Evolutionary conservation across 2,329 filamentous ascomycete species (phyloP).

Genomic region (Ophiostoma sp.): DNA sequence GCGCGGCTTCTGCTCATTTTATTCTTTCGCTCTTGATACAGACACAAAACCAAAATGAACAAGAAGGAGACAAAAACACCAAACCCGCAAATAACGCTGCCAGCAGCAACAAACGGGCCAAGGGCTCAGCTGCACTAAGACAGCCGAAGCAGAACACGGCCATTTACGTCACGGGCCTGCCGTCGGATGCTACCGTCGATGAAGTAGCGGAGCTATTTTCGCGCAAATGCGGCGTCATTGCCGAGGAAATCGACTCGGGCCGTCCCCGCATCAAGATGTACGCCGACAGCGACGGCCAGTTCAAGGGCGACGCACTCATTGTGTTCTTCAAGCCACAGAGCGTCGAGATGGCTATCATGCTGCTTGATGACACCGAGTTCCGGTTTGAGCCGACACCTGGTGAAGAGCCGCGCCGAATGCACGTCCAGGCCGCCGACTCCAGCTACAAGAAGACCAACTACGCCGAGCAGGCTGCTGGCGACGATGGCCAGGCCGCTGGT

Average conservation of each 20-base stretch:
- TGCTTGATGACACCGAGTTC: conserved; percentile 78
- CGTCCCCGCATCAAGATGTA: conserved; percentile 91
- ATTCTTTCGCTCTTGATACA: conserved; percentile 15
- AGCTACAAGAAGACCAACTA: conserved; percentile 88
- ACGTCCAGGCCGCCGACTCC: conserved; percentile 76
- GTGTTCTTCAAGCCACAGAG: conserved; percentile 94
- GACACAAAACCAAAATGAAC: conserved; percentile 12
- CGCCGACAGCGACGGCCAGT: conserved; percentile 68
- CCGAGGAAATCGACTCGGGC: conserved; percentile 86
- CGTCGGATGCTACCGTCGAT: conserved; percentile 67
- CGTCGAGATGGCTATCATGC: conserved; percentile 76
- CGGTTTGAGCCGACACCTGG: conserved; percentile 48
- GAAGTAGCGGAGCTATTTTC: conserved; percentile 83
- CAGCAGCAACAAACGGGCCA: conserved; percentile 23
- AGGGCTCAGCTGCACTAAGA: conserved; percentile 37
- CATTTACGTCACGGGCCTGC: conserved; percentile 85
- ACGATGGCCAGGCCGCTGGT: conserved; percentile 6
- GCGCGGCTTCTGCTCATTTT: conserved; percentile 12
- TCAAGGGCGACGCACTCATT: conserved; percentile 89
- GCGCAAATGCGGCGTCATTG: conserved; percentile 79
- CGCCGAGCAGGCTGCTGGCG: conserved; percentile 20
- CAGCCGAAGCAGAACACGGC: conserved; percentile 71
- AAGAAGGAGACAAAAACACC: conserved; percentile 13
- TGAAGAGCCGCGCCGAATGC: conserved; percentile 57
- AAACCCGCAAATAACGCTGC: neutral